phyloP scores from a whole-genome alignment of 352 stramenopile genomes.

The Pythium rhizo-oryzae region DNA sequence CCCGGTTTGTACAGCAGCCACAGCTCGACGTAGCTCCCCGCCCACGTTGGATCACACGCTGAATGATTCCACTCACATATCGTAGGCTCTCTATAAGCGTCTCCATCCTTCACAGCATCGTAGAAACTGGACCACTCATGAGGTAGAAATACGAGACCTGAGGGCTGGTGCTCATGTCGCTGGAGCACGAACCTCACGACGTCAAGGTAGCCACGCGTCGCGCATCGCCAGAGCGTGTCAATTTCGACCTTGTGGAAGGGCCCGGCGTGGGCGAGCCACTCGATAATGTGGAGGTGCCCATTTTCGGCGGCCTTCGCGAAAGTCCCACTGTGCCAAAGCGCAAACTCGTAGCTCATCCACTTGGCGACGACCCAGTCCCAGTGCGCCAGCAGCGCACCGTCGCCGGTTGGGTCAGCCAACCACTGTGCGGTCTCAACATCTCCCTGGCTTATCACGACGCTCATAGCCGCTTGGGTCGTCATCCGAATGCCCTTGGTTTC shows the following conservation, averaged over 20 bases:
- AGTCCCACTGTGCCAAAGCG: constrained; percentile 21
- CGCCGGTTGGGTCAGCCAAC: constrained; percentile 19
- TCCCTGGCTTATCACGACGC: constrained; percentile 13
- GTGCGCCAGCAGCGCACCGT: constrained; percentile 11
- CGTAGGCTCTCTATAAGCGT: not conserved
- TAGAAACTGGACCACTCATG: constrained; percentile 16
- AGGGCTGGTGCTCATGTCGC: constrained; percentile 6
- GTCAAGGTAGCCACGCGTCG: constrained; percentile 11
- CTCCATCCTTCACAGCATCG: not conserved
- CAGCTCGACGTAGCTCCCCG: constrained; percentile 11
- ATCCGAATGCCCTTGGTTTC: constrained; percentile 13
- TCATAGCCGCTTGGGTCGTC: constrained; percentile 16
- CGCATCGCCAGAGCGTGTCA: constrained; percentile 20
- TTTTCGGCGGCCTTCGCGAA: constrained; percentile 13
- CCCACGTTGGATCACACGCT: constrained; percentile 14
- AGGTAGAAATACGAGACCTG: constrained; percentile 15
- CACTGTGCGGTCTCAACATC: constrained; percentile 23
- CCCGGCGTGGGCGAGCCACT: constrained; percentile 17
- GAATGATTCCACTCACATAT: constrained; percentile 6
- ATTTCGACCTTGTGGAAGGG: constrained; percentile 20
- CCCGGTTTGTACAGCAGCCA: constrained; percentile 10
- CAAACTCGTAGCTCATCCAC: constrained; percentile 30
- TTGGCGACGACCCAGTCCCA: constrained; percentile 25
- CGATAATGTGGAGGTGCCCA: constrained; percentile 16
- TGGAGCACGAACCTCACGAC: constrained; percentile 22